Base-by-base conservation (phyloP, 2,329 filamentous ascomycete species). In the Bipolaris gigantea region DNA sequence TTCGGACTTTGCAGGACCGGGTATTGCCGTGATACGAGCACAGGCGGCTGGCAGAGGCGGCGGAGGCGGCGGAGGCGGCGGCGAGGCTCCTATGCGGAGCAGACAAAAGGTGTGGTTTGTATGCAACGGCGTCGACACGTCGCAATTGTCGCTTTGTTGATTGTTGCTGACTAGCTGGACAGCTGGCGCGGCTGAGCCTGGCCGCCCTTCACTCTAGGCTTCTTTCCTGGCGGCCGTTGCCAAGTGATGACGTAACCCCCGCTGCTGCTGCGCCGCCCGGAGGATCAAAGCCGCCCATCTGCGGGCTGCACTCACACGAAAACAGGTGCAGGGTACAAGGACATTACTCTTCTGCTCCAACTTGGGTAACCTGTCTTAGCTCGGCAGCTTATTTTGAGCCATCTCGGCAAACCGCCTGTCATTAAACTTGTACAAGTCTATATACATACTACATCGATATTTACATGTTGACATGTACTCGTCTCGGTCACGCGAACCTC, bases 161-260 rank as follows among this genome's bases (percentile, higher is more conserved):
- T 54, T 50, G 18, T n/a, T 59, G 60, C 55, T 63, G 58, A 47
- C 49, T n/a, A 41, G 35, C 27, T 30, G 27, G 27, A 30, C 27
- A 30, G 27, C 27, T 30, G n/a, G 50, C 36, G 59, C 52, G 60
- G 62, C 64, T 64, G 62, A 57, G 62, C 18, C 59, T 60, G 60
- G 57, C 60, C 25, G 25, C 25, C 48, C 45, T 56, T 53, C 48
- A 32, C 33, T 45, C 45, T 38, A 52, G 40, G 43, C 38, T 46
- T 36, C 38, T 36, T 55, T 25, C 41, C 25, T 33, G 25, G 43
- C 16, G 19, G 21, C 43, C 38, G 47, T 38, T 52, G 64, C 62
- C 61, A 64, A 64, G 62, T 42, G 61, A 63, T 67, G 64, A 67
- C 64, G 64, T 67, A 67, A 67, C 56, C 19, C 38, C 18, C 46